phyloP scores from a whole-genome alignment of 129 eudicot genomes.

The Logfia minima region DNA sequence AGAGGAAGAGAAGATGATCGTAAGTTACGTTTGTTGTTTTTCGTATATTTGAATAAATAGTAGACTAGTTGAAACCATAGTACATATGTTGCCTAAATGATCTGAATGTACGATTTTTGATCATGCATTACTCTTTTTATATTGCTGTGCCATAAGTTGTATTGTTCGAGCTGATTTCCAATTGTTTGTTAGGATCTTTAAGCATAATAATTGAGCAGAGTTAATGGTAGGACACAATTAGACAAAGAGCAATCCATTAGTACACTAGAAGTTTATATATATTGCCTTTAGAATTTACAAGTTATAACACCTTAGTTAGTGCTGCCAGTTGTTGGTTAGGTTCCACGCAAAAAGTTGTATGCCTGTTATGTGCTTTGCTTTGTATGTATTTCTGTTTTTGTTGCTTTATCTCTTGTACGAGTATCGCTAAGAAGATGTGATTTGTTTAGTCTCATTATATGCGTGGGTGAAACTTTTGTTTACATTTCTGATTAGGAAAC shows the following conservation, averaged over 20 bases:
- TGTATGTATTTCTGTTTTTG: background rate
- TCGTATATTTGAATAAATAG: background rate
- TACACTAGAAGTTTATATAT: background rate
- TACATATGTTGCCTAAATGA: background rate
- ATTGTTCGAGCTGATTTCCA: background rate
- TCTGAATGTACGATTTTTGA: background rate
- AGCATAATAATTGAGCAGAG: background rate
- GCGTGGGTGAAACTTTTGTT: background rate
- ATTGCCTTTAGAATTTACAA: background rate
- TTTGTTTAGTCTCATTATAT: background rate
- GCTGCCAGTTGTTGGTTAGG: too few relatives aligned
- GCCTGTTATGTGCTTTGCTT: slow-evolving; percentile 13
- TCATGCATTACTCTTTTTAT: background rate
- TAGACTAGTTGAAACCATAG: background rate
- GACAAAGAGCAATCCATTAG: background rate
- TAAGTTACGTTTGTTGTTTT: slow-evolving; percentile 41
- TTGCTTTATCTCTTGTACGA: background rate
- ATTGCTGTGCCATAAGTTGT: background rate
- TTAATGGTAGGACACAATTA: background rate
- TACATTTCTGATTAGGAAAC: slow-evolving; percentile 10
- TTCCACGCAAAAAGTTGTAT: background rate
- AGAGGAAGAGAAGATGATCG: slow-evolving; percentile 55
- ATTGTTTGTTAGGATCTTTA: background rate
- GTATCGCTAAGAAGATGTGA: background rate
- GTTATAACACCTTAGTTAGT: too few relatives aligned